Evolutionary conservation across 2,329 filamentous ascomycete genomes (phyloP), one percentile per base, ranked within the genome.

Genomic region (Sphaerulina vaccinii): DNA sequence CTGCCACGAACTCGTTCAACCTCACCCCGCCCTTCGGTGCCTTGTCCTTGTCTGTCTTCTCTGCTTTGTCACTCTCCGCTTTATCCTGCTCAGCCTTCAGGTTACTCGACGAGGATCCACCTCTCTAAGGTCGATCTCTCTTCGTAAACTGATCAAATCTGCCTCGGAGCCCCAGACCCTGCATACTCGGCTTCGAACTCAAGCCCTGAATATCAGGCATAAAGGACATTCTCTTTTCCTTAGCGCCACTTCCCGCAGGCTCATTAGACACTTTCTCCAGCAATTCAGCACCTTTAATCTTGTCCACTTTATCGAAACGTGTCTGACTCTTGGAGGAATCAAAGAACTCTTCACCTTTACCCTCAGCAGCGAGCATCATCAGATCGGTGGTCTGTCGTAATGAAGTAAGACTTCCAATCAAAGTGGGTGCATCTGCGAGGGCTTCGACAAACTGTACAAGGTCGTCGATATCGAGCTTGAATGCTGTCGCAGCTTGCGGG

Each of bases 221-320:
- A 15, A 61, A 35, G 3, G 52, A 56, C 49, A 58, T 53, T 9
- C 59, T 51, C 51, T 59, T 52, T 21, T 41, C 50, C 23, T 49
- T 40, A 23, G 51, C 33, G 8, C 41, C 52, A 37, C 51, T 13
- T 32, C 27, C 51, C 13, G 51, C 32, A 6, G 50, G 48, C 19
- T 33, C 51, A 18, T 46, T 51, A n/a, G 52, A 46, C 2, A 72
- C 68, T 87, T 99, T 99, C 74, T 97, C 92, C n/a, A 99, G 72
- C 56, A 99, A 69, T 35, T 89, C 77, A 0, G 91, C 90, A 0
- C 92, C 93, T 68, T 95, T 95, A 68, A 95, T 78, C 46, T 89
- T 87, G 72, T 97, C 90, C 27, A 99, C 95, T 48, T 90, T 85
- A 13, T 90, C 88, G 68, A 96, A 99, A 68, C 96, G 95, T 74